phyloP scores from a whole-genome alignment of 139 green algal species.

The Coccomyxa sp. region DNA sequence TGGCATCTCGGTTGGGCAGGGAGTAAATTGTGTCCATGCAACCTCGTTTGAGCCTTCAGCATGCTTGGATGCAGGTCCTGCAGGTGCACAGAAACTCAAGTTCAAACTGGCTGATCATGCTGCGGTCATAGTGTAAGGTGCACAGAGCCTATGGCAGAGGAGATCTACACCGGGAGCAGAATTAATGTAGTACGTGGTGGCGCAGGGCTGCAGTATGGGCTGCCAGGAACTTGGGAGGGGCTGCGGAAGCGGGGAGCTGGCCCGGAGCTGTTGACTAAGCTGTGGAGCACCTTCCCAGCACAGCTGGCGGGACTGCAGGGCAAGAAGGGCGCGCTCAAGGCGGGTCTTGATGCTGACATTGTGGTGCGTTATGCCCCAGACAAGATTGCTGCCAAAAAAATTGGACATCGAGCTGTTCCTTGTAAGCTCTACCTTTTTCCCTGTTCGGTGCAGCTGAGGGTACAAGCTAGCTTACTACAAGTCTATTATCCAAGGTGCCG shows the following conservation, averaged over 20 bases:
- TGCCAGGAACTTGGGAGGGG: conserved; percentile 78
- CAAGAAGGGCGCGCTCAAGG: conserved; percentile 64
- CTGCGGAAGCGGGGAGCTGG: conserved; percentile 12
- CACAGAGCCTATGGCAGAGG: too few species aligned
- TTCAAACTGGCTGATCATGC: too few species aligned
- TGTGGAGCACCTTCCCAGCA: conserved; percentile 51
- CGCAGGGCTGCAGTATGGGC: conserved; percentile 75
- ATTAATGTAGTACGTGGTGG: background rate
- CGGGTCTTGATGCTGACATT: conserved; percentile 82
- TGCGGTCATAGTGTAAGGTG: too few species aligned
- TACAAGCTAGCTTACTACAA: too few species aligned
- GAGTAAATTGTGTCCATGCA: too few species aligned
- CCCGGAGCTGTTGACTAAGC: conserved; percentile 15
- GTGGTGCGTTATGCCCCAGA: conserved; percentile 53
- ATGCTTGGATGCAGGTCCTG: too few species aligned
- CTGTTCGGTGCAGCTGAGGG: too few species aligned
- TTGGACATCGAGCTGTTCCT: background rate
- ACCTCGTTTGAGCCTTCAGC: too few species aligned
- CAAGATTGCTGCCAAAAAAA: background rate
- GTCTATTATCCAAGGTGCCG: too few species aligned
- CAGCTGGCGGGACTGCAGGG: conserved; percentile 47
- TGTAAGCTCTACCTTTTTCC: too few species aligned
- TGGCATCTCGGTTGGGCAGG: conserved; percentile 38
- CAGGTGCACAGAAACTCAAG: too few species aligned
- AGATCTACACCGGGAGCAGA: background rate